Evolutionary conservation across 176 grass and related monocot species (phyloP).

Genomic region (Avena eriantha): DNA sequence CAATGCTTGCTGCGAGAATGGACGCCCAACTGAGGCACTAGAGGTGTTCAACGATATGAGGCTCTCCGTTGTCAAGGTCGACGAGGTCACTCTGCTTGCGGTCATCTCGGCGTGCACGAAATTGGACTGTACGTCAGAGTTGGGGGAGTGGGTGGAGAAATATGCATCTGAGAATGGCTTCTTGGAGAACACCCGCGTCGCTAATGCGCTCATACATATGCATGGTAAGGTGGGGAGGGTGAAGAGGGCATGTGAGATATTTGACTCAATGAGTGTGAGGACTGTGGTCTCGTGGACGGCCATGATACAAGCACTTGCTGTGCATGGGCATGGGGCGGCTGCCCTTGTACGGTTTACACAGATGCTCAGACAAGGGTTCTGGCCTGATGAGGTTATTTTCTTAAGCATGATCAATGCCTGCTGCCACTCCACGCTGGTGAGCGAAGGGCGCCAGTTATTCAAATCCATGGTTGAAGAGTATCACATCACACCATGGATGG

Average conservation of each 20-base stretch:
- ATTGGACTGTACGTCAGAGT: conserved; percentile 23
- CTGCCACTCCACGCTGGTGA: conserved; percentile 35
- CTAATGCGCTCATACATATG: conserved; percentile 65
- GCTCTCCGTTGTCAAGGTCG: conserved; percentile 33
- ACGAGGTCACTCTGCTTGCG: conserved; percentile 59
- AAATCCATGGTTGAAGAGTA: conserved; percentile 60
- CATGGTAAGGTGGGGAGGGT: conserved; percentile 57
- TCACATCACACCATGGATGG: conserved; percentile 54
- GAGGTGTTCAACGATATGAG: conserved; percentile 58
- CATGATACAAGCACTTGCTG: conserved; percentile 54
- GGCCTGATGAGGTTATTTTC: conserved; percentile 56
- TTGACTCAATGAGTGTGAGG: conserved; percentile 43
- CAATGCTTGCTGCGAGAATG: conserved; percentile 52
- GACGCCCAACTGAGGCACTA: conserved; percentile 26
- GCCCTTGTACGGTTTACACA: conserved; percentile 57
- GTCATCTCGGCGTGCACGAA: conserved; percentile 54
- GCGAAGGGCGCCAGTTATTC: conserved; percentile 53
- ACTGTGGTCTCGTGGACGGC: conserved; percentile 61
- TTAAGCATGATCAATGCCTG: conserved; percentile 58
- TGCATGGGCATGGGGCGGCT: conserved; percentile 55
- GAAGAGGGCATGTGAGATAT: conserved; percentile 54
- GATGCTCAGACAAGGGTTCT: conserved; percentile 69
- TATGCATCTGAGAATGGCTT: conserved; percentile 31
- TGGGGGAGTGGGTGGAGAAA: conserved; percentile 49
- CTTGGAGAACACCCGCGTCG: conserved; percentile 27